phyloP scores from a whole-genome alignment of 371 early-diverging fungal genomes.

The Actinomortierella wolfii region DNA sequence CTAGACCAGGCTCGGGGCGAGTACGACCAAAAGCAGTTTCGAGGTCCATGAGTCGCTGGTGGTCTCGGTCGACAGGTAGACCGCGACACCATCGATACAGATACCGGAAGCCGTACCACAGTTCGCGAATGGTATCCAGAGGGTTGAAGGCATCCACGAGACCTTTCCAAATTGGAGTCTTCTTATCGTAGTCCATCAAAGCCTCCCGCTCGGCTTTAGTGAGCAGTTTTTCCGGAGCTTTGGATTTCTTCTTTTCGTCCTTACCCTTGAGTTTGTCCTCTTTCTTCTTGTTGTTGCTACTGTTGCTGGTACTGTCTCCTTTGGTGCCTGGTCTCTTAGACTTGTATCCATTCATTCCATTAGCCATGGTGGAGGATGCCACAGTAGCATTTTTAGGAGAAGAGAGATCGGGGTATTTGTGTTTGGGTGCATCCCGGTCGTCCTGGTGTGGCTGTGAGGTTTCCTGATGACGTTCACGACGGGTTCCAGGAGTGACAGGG shows the following conservation, averaged over 20 bases:
- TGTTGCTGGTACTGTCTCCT: background rate
- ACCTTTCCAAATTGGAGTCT: constrained; percentile 39
- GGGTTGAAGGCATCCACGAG: constrained; percentile 43
- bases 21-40: constrained; percentile 30
- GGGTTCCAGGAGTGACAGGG: too few species aligned
- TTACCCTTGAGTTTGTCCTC: constrained; percentile 3
- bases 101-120: constrained; percentile 28
- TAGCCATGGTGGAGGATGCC: too few species aligned
- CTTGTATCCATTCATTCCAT: too few species aligned
- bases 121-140: constrained; percentile 36
- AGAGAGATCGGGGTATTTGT: too few species aligned
- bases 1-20: constrained; percentile 36
- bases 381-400: too few species aligned
- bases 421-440: too few species aligned
- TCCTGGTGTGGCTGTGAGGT: too few species aligned
- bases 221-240: background rate
- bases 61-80: constrained; percentile 40
- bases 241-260: background rate
- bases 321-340: background rate
- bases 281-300: constrained; percentile 1
- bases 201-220: too few species aligned
- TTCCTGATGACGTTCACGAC: too few species aligned
- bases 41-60: constrained; percentile 33
- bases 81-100: constrained; percentile 39
- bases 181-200: constrained; percentile 31